A percentile compares a stretch with the other conserved stretches of the same genome.
Evolutionary conservation across 129 eudicot species (phyloP).

Genomic region (Silybum marianum): DNA sequence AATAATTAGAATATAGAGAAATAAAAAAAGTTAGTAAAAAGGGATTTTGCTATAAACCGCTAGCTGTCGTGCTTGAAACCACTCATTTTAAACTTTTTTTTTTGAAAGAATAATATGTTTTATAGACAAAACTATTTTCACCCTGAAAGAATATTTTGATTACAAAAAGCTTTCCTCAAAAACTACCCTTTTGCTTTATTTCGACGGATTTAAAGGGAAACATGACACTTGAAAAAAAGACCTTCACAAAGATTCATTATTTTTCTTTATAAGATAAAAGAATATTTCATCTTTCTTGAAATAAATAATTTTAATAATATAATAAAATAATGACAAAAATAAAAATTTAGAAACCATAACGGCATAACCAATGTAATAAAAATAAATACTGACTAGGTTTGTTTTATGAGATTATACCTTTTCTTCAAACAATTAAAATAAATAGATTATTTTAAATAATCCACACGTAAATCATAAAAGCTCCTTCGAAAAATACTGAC

Average conservation of each 20-base stretch:
- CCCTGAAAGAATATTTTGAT: conserved; percentile 12
- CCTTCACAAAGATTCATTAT: not conserved
- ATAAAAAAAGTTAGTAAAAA: not conserved
- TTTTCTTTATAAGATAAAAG: not conserved
- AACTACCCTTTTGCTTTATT: conserved; percentile 19
- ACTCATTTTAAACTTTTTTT: not conserved
- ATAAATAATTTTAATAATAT: too few relatives aligned
- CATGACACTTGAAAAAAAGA: not conserved
- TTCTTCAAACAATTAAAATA: too few relatives aligned
- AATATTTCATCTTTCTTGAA: too few relatives aligned
- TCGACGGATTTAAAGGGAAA: not conserved
- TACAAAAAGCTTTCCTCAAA: not conserved
- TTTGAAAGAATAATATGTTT: not conserved
- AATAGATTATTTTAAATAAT: too few relatives aligned
- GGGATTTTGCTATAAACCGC: not conserved
- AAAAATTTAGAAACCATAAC: too few relatives aligned
- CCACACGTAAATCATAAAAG: too few relatives aligned
- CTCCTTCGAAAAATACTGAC: too few relatives aligned
- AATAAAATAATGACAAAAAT: too few relatives aligned
- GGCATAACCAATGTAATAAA: too few relatives aligned
- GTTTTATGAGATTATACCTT: too few relatives aligned
- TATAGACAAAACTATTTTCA: not conserved
- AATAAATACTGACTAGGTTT: too few relatives aligned
- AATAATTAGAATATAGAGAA: not conserved
- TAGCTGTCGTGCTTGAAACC: not conserved